These are phyloP conservation scores for Adiantum capillusveneris DNA, from an alignment of 75 land plant species.

Conservation along the genomic window DNA sequence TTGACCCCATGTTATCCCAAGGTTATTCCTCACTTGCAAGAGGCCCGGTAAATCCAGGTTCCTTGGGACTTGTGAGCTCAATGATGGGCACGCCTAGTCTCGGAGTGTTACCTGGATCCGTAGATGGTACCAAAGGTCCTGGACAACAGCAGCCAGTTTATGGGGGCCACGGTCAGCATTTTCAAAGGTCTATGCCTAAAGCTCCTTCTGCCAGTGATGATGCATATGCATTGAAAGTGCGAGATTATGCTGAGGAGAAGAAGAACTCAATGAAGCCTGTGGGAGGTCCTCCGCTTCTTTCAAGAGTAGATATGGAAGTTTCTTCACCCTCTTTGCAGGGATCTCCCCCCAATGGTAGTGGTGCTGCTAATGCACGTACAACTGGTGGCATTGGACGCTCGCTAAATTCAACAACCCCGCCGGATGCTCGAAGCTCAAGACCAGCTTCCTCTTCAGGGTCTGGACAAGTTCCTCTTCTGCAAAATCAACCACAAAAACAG, in stretches of 20 bases:
- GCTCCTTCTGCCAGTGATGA: background rate
- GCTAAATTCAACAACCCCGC: background rate
- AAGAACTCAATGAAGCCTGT: background rate
- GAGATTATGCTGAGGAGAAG: background rate
- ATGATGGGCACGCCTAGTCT: background rate
- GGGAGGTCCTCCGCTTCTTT: background rate
- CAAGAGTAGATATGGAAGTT: slow-evolving; percentile 3
- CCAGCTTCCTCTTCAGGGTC: background rate
- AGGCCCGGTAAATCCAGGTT: background rate
- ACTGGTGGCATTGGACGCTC: background rate
- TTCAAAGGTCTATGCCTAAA: background rate
- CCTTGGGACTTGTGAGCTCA: background rate
- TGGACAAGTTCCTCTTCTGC: slow-evolving; percentile 1
- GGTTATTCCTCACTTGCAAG: background rate
- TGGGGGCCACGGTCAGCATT: background rate
- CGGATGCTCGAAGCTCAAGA: background rate
- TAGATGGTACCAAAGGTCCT: background rate
- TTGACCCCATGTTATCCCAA: background rate
- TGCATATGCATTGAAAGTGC: background rate
- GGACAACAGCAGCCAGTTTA: background rate
- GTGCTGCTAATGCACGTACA: background rate
- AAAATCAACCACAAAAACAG: background rate
- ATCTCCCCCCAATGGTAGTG: background rate
- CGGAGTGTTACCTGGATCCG: background rate
- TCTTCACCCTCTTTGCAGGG: slow-evolving; percentile 1